Conservation (phyloP, 2,329 filamentous ascomycete species). For the Scolecobasidium constrictum region DNA sequence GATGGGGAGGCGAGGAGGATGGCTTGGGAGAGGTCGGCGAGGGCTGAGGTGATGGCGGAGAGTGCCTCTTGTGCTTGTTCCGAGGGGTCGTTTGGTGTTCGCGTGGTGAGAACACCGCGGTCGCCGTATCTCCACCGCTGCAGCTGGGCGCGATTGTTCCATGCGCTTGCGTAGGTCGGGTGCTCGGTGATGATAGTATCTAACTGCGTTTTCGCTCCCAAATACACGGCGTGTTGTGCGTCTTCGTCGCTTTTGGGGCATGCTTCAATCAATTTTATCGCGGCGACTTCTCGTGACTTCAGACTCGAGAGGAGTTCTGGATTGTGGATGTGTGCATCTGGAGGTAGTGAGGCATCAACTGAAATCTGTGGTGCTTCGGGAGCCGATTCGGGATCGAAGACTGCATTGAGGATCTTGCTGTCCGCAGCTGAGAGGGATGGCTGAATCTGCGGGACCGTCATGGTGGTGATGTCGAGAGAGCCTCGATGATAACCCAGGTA, state of each 20-base stretch:
- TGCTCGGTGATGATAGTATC: constrained; percentile 44
- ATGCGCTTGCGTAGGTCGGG: constrained; percentile 59
- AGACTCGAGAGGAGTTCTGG: constrained; percentile 13
- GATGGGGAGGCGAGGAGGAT: constrained; percentile 10
- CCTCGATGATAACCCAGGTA: too few relatives aligned
- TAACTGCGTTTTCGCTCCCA: constrained; percentile 28
- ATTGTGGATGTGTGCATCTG: constrained; percentile 14
- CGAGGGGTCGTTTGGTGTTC: constrained; percentile 35
- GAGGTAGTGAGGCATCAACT: constrained; percentile 13
- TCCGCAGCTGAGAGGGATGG: constrained; percentile 24
- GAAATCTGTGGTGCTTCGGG: constrained; percentile 8
- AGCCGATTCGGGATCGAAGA: constrained; percentile 20
- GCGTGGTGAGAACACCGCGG: constrained; percentile 29
- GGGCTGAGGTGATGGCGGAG: not conserved
- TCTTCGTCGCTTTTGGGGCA: not conserved
- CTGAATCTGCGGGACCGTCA: not conserved
- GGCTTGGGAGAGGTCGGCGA: constrained; percentile 6
- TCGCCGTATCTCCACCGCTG: constrained; percentile 53
- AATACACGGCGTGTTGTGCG: not conserved
- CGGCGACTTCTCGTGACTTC: constrained; percentile 15
- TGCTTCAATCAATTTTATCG: constrained; percentile 17
- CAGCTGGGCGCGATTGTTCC: constrained; percentile 65
- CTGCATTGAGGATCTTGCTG: constrained; percentile 31
- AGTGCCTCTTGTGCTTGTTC: constrained; percentile 3
- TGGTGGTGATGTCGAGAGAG: too few relatives aligned